phyloP scores from a whole-genome alignment of 1,284 basidiomycete genomes.

The Schizophyllum amplum region DNA sequence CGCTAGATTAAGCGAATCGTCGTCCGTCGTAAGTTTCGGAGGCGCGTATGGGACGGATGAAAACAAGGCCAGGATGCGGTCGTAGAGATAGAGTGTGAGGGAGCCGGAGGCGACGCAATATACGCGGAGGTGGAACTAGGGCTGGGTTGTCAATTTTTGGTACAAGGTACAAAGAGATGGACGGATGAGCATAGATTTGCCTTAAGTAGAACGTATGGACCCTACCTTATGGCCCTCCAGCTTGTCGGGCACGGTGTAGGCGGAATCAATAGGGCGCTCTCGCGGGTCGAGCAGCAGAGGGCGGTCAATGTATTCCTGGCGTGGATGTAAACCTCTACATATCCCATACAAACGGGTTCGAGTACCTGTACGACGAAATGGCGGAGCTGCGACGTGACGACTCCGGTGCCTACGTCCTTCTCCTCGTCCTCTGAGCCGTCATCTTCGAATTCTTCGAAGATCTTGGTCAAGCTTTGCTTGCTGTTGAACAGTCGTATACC shows the following conservation, averaged over 20 bases:
- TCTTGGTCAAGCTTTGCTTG: slow-evolving; percentile 63
- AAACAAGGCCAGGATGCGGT: slow-evolving; percentile 83
- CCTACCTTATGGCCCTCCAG: background rate
- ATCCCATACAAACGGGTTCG: background rate
- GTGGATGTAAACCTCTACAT: slow-evolving; percentile 6
- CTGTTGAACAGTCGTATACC: slow-evolving; percentile 90
- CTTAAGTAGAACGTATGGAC: background rate
- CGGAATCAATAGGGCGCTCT: background rate
- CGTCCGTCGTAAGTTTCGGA: slow-evolving; percentile 25
- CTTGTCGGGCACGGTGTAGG: background rate
- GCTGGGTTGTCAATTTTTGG: too few relatives aligned
- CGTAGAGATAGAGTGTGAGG: slow-evolving; percentile 72
- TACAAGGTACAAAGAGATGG: too few relatives aligned
- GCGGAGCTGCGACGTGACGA: slow-evolving; percentile 81
- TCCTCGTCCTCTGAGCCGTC: slow-evolving; percentile 35
- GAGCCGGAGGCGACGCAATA: slow-evolving; percentile 88
- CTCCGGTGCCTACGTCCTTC: slow-evolving; percentile 36
- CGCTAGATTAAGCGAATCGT: slow-evolving; percentile 43
- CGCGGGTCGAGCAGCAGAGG: background rate
- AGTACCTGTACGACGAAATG: slow-evolving; percentile 94
- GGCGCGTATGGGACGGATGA: slow-evolving; percentile 56
- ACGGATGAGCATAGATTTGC: too few relatives aligned
- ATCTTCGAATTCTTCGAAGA: slow-evolving; percentile 84
- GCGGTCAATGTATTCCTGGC: slow-evolving; percentile 11
- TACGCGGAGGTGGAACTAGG: slow-evolving; percentile 87